Evolutionary conservation across 176 grass and related monocot genomes (phyloP), one percentile per base, ranked within the genome.

Genomic region (Poa annua): DNA sequence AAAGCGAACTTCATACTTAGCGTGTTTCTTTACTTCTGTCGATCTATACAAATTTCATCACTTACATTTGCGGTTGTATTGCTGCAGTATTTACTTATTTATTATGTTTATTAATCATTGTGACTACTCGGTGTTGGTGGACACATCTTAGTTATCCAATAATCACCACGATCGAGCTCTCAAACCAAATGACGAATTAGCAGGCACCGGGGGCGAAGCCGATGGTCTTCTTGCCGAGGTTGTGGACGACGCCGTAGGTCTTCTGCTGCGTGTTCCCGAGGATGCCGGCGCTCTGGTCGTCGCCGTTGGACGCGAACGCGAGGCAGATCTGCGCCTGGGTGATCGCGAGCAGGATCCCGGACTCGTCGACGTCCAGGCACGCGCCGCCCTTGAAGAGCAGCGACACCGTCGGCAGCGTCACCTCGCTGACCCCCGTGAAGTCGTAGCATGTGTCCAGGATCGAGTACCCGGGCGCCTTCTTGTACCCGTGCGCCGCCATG

Each of bases 191-290:
- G 60, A 14, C 15, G 22, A 45, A 15, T 88, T 69, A 88, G 82
- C 87, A 89, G 78, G 50, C 81, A 42, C 79, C 82, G 36, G 13
- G 92, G 6, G 44, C 69, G 72, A 97, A 94, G 29, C 92, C 90
- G 53, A 97, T 80, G 57, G 79, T 6, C 26, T 84, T 89, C 79
- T 54, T 91, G 29, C 86, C 79, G 44, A 92, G 15, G 78, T 97
- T 92, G 76, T 91, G 91, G 17, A 94, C 41, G 3, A 97, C 86
- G 52, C 72, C 53, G 35, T 92, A 83, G 56, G 79, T 92, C 84
- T 85, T 92, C 81, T 92, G 95, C 83, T 97, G 95, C 64, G 88
- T 87, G 78, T 94, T 97, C 45, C 95, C 95, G 19, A 94, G 3
- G 62, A 97, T 93, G 71, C 78, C 79, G 14, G 82, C 29, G 26